phyloP scores from a whole-genome alignment of 108 stramenopile species.

The Schizochytrium sp. region DNA sequence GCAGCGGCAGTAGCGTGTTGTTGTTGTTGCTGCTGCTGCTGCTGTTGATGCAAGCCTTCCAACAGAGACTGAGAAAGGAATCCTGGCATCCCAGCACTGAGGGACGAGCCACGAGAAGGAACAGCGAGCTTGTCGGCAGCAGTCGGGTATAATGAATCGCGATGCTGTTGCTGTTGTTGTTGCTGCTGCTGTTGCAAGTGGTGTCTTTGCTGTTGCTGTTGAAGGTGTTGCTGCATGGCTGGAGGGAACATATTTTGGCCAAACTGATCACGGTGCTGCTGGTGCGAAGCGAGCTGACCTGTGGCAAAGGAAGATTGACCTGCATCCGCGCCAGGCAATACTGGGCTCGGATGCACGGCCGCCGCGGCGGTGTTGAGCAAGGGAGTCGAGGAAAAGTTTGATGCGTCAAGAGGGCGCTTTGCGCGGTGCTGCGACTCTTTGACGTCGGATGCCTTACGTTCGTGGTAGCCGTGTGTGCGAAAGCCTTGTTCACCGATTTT shows the following conservation, averaged over 20 bases:
- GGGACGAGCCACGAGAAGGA: too few relatives aligned
- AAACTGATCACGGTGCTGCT: background rate
- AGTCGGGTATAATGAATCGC: background rate
- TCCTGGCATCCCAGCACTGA: too few relatives aligned
- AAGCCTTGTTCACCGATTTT: slow-evolving; percentile 3
- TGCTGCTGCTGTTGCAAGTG: background rate
- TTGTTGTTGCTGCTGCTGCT: too few relatives aligned
- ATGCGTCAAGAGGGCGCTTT: background rate
- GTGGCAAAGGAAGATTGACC: background rate
- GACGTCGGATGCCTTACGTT: background rate
- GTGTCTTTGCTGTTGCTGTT: background rate
- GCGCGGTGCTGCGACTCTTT: background rate
- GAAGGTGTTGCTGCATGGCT: background rate
- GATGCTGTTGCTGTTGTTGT: background rate
- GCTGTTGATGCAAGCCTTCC: too few relatives aligned
- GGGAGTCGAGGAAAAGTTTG: background rate
- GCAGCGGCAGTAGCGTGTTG: too few relatives aligned
- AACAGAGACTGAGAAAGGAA: too few relatives aligned
- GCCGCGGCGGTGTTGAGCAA: background rate
- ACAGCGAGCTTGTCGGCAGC: background rate
- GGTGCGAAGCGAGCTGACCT: background rate
- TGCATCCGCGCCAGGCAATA: background rate
- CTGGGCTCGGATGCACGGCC: background rate
- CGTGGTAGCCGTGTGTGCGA: background rate
- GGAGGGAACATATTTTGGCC: background rate